These are phyloP conservation scores for Botrytis squamosa DNA, from an alignment of 2,329 filamentous ascomycete species.

Conservation along the genomic window DNA sequence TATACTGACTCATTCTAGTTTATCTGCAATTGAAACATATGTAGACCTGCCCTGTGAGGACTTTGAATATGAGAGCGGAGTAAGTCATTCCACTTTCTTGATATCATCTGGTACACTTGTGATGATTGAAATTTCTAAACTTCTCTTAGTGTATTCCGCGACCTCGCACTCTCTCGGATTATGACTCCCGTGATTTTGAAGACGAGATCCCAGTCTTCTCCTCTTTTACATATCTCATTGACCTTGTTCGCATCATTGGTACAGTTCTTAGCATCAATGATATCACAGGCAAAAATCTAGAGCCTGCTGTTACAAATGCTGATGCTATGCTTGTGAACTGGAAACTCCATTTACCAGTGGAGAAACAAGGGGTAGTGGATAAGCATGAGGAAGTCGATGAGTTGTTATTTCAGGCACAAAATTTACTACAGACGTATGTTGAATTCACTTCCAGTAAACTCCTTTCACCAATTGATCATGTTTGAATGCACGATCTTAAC, in stretches of 20 bases:
- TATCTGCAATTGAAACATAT: slow-evolving; percentile 38
- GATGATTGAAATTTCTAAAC: slow-evolving; percentile 21
- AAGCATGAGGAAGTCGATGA: slow-evolving; percentile 42
- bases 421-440: slow-evolving; percentile 42
- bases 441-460: neutral
- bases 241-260: slow-evolving; percentile 41
- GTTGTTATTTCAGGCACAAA: slow-evolving; percentile 42
- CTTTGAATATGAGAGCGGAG: slow-evolving; percentile 44
- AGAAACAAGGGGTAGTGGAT: slow-evolving; percentile 44
- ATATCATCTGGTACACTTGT: slow-evolving; percentile 11
- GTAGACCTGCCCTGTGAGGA: slow-evolving; percentile 45
- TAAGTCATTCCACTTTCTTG: slow-evolving; percentile 30
- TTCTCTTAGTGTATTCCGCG: slow-evolving; percentile 39
- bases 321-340: slow-evolving; percentile 44
- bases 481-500: neutral
- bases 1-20: slow-evolving; percentile 19
- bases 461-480: neutral
- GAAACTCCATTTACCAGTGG: slow-evolving; percentile 42
- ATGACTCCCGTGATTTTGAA: slow-evolving; percentile 40
- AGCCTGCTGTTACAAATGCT: slow-evolving; percentile 38
- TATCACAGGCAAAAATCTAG: slow-evolving; percentile 31
- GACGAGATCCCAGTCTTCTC: slow-evolving; percentile 42
- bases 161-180: slow-evolving; percentile 40
- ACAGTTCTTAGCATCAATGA: slow-evolving; percentile 39
- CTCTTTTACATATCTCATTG: slow-evolving; percentile 43